Evolutionary conservation across 495 filamentous ascomycete genomes (phyloP), one percentile per base, ranked within the genome.

Genomic region (Aspergillus asperescens): DNA sequence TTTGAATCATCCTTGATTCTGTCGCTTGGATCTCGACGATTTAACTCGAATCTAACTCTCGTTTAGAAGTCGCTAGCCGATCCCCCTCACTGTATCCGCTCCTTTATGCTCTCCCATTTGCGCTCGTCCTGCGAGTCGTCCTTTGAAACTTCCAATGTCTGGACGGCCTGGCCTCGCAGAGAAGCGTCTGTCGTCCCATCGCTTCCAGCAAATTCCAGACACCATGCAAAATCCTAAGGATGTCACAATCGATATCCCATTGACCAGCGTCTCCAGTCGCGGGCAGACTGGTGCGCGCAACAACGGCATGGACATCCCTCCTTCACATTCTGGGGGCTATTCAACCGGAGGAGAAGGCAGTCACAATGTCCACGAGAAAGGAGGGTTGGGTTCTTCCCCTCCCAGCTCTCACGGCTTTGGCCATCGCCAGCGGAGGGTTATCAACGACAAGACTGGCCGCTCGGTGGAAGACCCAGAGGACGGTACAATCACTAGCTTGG

Each of bases 401-500:
- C 34, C 31, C n/a, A 39, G 46, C 34, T 49, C 46, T 3, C 46
- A 39, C 10, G 76, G 69, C 18, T 58, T 62, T 32, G 69, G 66
- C 29, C 44, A 47, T 10, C 61, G 70, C 56, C 62, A 75, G 35
- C 57, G 86, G 82, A 55, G 78, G 77, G 18, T 10, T 31, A 66
- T 79, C 81, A 61, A 81, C 73, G 62, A 67, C 63, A 5, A 61
- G 57, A 59, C 71, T 66, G 67, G 63, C 39, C 49, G 72, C 67
- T 46, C 80, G 67, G 23, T 64, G 42, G 67, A 77, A 34, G 65
- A 75, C 43, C 76, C 77, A 8, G 74, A 77, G 39, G 81, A 83
- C 50, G 81, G 81, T 5, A 79, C 77, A 4, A 63, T 96, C 57
- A 96, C 83, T 50, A 76, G 76, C 41, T 86, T 98, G 83, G 93